Conservation (phyloP, 331 rosid species). For the Pyracantha coccinea region DNA sequence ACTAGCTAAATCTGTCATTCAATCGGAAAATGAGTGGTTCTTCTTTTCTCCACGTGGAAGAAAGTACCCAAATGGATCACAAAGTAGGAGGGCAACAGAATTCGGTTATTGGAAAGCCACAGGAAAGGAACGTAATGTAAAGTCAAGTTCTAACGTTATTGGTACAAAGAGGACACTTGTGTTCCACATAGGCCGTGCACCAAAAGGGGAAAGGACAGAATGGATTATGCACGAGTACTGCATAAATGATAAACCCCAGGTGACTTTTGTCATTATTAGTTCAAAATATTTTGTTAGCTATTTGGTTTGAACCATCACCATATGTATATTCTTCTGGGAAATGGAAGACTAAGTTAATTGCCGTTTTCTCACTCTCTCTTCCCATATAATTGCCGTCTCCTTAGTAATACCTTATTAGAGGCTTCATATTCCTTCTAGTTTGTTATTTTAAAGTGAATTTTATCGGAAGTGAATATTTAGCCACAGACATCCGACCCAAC, state of each 20-base stretch:
- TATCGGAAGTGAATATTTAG: background rate
- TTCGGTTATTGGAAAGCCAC: conserved; percentile 97
- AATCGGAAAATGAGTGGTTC: conserved; percentile 85
- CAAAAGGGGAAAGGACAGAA: conserved; percentile 91
- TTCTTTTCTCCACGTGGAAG: conserved; percentile 94
- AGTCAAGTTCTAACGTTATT: conserved; percentile 54
- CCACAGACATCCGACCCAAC: background rate
- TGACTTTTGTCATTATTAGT: conserved; percentile 4
- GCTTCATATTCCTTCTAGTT: background rate
- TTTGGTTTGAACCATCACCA: background rate
- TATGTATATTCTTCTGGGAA: background rate
- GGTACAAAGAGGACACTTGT: conserved; percentile 92
- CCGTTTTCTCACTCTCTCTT: background rate
- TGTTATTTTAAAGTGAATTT: background rate
- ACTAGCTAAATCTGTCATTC: conserved; percentile 68
- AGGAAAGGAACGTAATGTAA: conserved; percentile 81
- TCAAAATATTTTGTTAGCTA: background rate
- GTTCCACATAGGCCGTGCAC: conserved; percentile 92
- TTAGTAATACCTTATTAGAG: background rate
- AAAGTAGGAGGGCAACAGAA: conserved; percentile 87
- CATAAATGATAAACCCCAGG: conserved; percentile 39
- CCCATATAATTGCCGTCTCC: background rate
- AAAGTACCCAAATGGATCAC: conserved; percentile 91
- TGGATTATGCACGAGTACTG: conserved; percentile 82
- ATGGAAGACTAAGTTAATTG: background rate